Conservation (phyloP, 306 rosid genomes). For the Citrullus colocynthis region DNA sequence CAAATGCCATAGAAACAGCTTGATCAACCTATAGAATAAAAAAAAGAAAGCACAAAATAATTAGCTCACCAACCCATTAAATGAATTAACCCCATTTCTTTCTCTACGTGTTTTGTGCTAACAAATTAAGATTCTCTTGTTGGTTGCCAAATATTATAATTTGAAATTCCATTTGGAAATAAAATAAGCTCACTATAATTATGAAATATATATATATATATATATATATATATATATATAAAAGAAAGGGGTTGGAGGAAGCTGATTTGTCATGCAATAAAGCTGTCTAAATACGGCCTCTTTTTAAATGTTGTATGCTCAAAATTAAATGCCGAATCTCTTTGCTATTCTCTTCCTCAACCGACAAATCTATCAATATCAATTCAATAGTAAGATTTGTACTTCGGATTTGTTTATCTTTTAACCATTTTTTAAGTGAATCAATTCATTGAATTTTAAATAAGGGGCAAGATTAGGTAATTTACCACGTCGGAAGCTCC, state of each 20-base stretch:
- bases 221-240: not conserved
- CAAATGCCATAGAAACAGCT: conserved; percentile 88
- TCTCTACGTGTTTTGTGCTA: not conserved
- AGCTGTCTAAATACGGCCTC: not conserved
- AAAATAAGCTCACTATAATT: not conserved
- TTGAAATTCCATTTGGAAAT: not conserved
- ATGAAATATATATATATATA: not conserved
- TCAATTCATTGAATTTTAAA: not conserved
- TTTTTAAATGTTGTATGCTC: not conserved
- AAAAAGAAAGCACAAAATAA: conserved; percentile 10
- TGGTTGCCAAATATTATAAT: not conserved
- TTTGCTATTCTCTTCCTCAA: not conserved
- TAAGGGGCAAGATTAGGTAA: not conserved
- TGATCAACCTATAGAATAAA: conserved; percentile 63
- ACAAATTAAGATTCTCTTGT: conserved; percentile 3
- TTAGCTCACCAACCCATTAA: conserved; percentile 12
- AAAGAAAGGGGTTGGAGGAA: not conserved
- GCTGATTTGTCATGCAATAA: not conserved
- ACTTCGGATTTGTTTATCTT: not conserved
- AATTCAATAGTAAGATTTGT: not conserved
- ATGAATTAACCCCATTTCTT: conserved; percentile 1
- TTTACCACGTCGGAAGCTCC: conserved; percentile 87
- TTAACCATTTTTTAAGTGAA: not conserved
- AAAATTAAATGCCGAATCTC: conserved; percentile 3
- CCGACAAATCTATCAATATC: not conserved